A percentile compares a stretch with the other conserved stretches of the same genome.
These are phyloP conservation scores for Candida schatavii DNA, from an alignment of 805 yeast genomes.

Conservation along the genomic window DNA sequence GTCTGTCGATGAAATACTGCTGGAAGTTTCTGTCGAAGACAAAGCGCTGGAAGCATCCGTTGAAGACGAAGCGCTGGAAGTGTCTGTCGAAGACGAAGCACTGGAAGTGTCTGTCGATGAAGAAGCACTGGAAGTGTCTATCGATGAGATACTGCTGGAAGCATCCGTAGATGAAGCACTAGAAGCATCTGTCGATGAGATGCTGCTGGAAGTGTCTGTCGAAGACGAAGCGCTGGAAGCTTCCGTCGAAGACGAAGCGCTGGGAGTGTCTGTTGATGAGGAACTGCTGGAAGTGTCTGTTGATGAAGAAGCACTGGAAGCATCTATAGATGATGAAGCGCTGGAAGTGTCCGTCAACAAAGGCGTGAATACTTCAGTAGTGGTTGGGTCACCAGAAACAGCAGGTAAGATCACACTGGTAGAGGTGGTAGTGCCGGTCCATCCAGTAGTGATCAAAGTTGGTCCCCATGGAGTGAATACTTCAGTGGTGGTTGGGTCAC, in stretches of 20 bases:
- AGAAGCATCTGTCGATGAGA: constrained; percentile 1
- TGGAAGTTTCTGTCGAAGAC: background rate
- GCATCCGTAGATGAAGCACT: background rate
- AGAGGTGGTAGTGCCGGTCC: no score
- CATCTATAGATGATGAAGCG: constrained; percentile 3
- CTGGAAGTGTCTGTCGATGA: constrained; percentile 1
- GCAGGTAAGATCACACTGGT: no score
- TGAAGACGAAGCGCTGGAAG: background rate
- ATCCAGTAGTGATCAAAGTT: no score
- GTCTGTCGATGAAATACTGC: constrained; percentile 1
- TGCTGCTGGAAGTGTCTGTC: background rate
- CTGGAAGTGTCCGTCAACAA: background rate
- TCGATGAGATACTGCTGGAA: background rate
- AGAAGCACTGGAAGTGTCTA: constrained; percentile 3
- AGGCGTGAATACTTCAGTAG: no score
- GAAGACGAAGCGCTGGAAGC: background rate
- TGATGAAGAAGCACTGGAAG: constrained; percentile 1
- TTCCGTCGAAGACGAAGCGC: background rate
- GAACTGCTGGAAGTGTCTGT: background rate
- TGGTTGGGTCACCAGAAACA: no score
- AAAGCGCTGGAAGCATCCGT: background rate
- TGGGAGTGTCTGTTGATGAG: background rate
- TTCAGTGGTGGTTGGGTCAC: no score
- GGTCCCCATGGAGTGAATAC: no score
- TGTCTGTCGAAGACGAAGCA: background rate